phyloP scores from a whole-genome alignment of 2,329 filamentous ascomycete species.

The Phialocephala sp. region DNA sequence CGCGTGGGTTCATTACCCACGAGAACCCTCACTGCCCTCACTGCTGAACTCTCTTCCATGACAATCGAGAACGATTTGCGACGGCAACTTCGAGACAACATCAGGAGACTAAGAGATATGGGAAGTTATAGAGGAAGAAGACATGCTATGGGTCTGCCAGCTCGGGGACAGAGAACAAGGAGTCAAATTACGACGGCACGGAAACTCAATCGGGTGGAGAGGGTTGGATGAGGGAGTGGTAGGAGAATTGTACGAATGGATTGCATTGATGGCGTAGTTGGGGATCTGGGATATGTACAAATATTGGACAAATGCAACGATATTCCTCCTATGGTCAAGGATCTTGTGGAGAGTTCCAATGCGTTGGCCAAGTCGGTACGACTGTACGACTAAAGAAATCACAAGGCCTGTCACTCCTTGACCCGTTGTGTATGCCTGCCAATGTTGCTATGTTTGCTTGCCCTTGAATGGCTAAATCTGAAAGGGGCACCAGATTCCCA shows the following conservation, averaged over 20 bases:
- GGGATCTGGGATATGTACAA: background rate
- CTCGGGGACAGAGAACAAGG: constrained; percentile 87
- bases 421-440: too few species aligned
- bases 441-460: too few species aligned
- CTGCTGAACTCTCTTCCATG: constrained; percentile 86
- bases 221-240: background rate
- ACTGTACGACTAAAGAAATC: too few species aligned
- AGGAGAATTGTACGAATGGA: background rate
- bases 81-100: constrained; percentile 81
- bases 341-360: too few species aligned
- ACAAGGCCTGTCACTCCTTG: too few species aligned
- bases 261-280: constrained; percentile 11
- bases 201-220: constrained; percentile 59
- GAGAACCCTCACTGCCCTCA: constrained; percentile 80
- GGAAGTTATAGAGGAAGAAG: constrained; percentile 86
- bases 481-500: too few species aligned
- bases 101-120: constrained; percentile 85
- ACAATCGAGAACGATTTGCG: constrained; percentile 90
- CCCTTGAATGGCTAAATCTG: too few species aligned
- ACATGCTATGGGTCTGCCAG: constrained; percentile 91
- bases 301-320: background rate
- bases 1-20: constrained; percentile 76
- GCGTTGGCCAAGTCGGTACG: too few species aligned
- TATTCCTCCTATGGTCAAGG: background rate
- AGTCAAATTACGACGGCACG: constrained; percentile 69